Evolutionary conservation across 129 eudicot genomes (phyloP), one percentile per base, ranked within the genome.

Genomic region (Oenanthe sinensis): DNA sequence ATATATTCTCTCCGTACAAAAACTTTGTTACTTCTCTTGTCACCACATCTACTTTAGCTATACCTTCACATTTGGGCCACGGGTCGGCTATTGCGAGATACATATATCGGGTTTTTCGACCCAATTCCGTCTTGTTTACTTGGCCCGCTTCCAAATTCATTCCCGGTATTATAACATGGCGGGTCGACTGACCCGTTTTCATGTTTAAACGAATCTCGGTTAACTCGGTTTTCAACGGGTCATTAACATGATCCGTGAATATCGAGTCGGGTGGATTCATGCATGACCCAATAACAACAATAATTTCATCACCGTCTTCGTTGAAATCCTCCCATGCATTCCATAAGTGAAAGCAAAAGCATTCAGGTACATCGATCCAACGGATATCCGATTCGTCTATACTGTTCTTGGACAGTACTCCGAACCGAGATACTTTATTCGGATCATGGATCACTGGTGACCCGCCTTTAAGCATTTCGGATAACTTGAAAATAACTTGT

Each of bases 21-120:
- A 49, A 86, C 49, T 81, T 87, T 19, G 76, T 79, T 36, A 90
- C 88, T 4, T 71, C 12, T 24, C 91, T 87, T 0, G 86, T 90
- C 74, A 4, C 78, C 79, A 92, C 80, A 74, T 92, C 96, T 14
- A 92, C 96, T 84, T 90, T 90, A 4, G 96, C 97, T 11, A 92
- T 83, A 2, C 97, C 96, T 28, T 84, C 33, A 52, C 91, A 87
- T 80, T 88, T 92, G 8, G 97, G 97, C 96, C 96, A 92, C 30
- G 97, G 96, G 19, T 92, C 91, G 4, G 87, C 93, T 80, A 92
- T 88, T 1, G 97, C 97, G 75, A 90, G 12, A 44, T 87, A 90
- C 2, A 79, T 83, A 14, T 74, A 88, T n/a, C 86, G 88, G 12
- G 88, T 85, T 75, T 87, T 87, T 20, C 79, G 82, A 19, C 97